Base-by-base conservation (phyloP, 768 basidiomycete species). In the Kwoniella sp. region DNA sequence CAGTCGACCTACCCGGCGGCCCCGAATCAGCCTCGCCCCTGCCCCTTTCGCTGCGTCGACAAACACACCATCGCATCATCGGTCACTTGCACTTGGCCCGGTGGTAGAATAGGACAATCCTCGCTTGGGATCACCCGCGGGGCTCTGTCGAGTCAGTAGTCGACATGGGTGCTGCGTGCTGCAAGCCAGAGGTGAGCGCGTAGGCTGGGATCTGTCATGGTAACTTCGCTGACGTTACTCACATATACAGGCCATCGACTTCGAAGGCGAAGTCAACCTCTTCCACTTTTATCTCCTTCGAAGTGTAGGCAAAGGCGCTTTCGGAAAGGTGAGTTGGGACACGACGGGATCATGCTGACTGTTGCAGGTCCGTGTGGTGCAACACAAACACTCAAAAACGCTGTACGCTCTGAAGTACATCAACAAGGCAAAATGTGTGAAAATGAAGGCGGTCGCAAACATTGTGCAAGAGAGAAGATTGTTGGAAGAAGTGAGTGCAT, bases 321-420 rank as follows among this genome's bases (percentile, higher is more conserved):
- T 98, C 83, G 95, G 95, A 79, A 98, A 97, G 88, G 94, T 93
- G 56, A 36, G 84, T 79, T 15, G 19, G 53, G 69, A 44, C n/a
- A 44, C 44, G 10, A 12, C 10, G 1, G 27, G 53, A n/a, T 54
- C 40, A 52, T 9, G 57, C 61, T 65, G 55, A 69, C 44, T 4
- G 15, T 37, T 33, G 55, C 68, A 95, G 92, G 94, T 98, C 79
- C 87, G 94, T 76, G 93, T 97, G 50, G 92, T 98, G 66, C 92
- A 97, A 80, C 93, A 96, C 83, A 96, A 95, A 79, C 87, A 88
- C 76, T 86, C 90, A 1, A 93, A 92, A 78, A 87, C 91, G 71
- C 84, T 97, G 1, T 96, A 91, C 77, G 94, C 94, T 22, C 87
- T 97, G 82, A 98, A 98, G 77, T 97, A 98, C 82, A 93, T 98